Conservation (phyloP, 768 basidiomycete species). For the Pulveroboletus frians region DNA sequence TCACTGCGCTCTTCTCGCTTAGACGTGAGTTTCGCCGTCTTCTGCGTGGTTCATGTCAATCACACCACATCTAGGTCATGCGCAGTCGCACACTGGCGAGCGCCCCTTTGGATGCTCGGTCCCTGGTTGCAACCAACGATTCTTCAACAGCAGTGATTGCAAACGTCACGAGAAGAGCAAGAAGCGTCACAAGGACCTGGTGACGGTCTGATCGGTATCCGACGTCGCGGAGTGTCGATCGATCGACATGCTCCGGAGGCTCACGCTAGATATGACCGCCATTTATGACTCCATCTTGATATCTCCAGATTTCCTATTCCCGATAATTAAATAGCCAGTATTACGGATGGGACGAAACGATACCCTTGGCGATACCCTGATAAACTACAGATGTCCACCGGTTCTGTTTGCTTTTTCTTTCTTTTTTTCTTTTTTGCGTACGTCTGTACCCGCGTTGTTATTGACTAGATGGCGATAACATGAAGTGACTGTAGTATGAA, state of each 20-base stretch:
- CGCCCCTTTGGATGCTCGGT: slow-evolving; percentile 24
- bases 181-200: slow-evolving; percentile 27
- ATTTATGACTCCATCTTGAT: slow-evolving; percentile 7
- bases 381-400: not conserved
- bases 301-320: not conserved
- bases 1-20: slow-evolving; percentile 30
- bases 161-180: slow-evolving; percentile 32
- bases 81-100: slow-evolving; percentile 26
- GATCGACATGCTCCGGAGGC: slow-evolving; percentile 11
- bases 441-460: slow-evolving; percentile 9
- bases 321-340: slow-evolving; percentile 1
- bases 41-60: not conserved
- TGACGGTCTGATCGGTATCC: slow-evolving; percentile 10
- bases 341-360: slow-evolving; percentile 9
- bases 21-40: slow-evolving; percentile 21
- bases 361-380: slow-evolving; percentile 23
- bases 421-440: not conserved
- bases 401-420: not conserved
- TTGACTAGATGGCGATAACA: slow-evolving; percentile 6
- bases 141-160: slow-evolving; percentile 32
- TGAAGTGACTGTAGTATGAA: too few species aligned
- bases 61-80: slow-evolving; percentile 21
- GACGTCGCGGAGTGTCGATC: slow-evolving; percentile 17
- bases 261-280: not conserved
- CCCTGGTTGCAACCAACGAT: slow-evolving; percentile 24